Conservation (phyloP, 257 asterid species). For the Leptodermis oblonga region DNA sequence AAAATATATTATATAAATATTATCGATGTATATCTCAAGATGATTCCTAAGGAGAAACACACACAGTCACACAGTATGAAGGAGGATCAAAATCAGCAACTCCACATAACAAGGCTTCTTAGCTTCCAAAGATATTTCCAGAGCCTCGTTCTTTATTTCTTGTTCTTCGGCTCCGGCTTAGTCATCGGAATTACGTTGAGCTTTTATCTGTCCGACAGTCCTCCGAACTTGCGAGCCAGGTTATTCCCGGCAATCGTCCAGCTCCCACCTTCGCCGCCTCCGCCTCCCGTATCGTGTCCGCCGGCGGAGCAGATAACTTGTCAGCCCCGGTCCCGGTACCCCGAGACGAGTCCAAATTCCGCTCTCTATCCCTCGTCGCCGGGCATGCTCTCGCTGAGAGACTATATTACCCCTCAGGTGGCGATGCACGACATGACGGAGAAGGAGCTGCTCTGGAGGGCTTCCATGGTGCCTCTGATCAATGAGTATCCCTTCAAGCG, state of each 20-base stretch:
- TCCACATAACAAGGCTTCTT: conserved; percentile 22
- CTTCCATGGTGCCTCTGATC: conserved; percentile 56
- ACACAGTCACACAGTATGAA: conserved; percentile 6
- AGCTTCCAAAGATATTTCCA: conserved; percentile 35
- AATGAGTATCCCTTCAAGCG: conserved; percentile 33
- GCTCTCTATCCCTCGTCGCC: neutral
- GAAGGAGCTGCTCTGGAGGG: conserved; percentile 63
- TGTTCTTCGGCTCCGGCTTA: conserved; percentile 70
- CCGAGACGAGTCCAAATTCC: neutral
- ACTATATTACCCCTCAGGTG: conserved; percentile 29
- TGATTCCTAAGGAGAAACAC: conserved; percentile 7
- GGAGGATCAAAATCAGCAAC: conserved; percentile 21
- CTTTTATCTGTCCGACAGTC: conserved; percentile 31
- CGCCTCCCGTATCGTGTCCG: neutral
- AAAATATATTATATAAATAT: too few relatives aligned
- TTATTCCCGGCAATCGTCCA: conserved; percentile 9
- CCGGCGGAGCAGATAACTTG: neutral
- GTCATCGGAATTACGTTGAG: conserved; percentile 55
- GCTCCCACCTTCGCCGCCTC: neutral
- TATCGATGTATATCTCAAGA: too few relatives aligned
- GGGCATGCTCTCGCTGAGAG: conserved; percentile 24
- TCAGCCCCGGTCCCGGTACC: conserved; percentile 4
- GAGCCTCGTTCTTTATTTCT: conserved; percentile 38
- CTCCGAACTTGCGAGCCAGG: conserved; percentile 29
- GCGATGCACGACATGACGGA: conserved; percentile 63